Evolutionary conservation across 768 basidiomycete species (phyloP), one percentile per base, ranked within the genome.

Genomic region (Tulasnella sp.): DNA sequence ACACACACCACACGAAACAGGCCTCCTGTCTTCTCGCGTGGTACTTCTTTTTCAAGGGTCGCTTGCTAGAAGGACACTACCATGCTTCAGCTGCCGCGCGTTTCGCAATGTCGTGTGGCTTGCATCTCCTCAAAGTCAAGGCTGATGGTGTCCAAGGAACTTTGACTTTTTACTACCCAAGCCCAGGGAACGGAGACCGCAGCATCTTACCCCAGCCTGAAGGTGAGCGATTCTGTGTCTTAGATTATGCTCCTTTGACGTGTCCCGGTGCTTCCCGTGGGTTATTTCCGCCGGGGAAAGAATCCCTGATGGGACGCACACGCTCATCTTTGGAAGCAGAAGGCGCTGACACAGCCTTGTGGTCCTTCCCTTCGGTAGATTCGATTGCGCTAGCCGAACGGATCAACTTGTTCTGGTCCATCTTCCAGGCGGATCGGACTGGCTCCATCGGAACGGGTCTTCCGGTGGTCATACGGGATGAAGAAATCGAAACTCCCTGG

Each of bases 341-440:
- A 46, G 40, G 3, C 44, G 42, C 77, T 35, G 35, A 77, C 69
- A 69, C 77, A 20, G 72, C 61, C 61, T 67, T 67, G 61, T 67
- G 61, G 61, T 67, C 61, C 32, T 67, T 82, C 91, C 90, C 2
- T 84, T 35, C 88, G 1, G 89, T 89, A 82, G 88, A 88, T 80
- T 85, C 87, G 55, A 83, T 90, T 71, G 89, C 90, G 80, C 90
- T 91, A 69, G 91, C 90, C 70, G 92, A 93, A 82, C 87, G 91
- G 57, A 90, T 93, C 77, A 83, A 90, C 51, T 87, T 92, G 0
- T 95, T 95, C 81, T 95, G 93, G 93, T 92, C 93, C 82, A 91
- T 92, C 15, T 95, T 90, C 83, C 89, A 89, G 81, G 85, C 94
- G 80, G 93, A 95, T 83, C 89, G 91, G 40, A 93, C 92, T 82